Evolutionary conservation across 441 rosid genomes (phyloP), one percentile per base, ranked within the genome.

Genomic region (Euphorbia schlechtendalii): DNA sequence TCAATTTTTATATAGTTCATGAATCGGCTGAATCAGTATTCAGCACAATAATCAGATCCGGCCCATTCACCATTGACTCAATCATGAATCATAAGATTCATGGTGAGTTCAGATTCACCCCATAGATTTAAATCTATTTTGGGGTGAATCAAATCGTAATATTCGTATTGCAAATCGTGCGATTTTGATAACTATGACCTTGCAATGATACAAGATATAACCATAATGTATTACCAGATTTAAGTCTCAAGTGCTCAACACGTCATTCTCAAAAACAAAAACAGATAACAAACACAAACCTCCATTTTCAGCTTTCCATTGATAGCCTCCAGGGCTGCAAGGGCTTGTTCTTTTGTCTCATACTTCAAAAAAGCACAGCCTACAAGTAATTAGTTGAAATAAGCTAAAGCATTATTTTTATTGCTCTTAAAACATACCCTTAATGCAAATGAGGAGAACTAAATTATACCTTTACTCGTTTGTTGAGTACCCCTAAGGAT

Each of bases 341-440:
- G 81, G 69, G 96, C 96, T 84, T 91, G 90, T 62, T 91, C 94
- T 81, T 94, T 94, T 8, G 96, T 86, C 73, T 94, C 99, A 64
- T 84, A 94, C 82, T 91, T 94, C 69, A 94, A 67, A 83, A 94
- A 94, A 52, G 96, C 99, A 72, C 99, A 94, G 15, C 99, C 99
- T 91, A 74, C 71, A 72, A 76, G 62, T 67, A 71, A 51, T 68
- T 64, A 56, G 41, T 34, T 61, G 69, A 69, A 69, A 70, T 24
- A 40, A 71, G 34, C 72, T 34, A 60, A 45, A 77, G 69, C 22
- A 58, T 71, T 57, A 60, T 66, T 38, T 62, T 53, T 51, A 60
- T 51, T 45, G 36, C 65, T 53, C 49, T 45, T 18, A 67, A 52
- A 66, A 61, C 30, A 62, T 21, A 32, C 60, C 21, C 49, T 7